Evolutionary conservation across 108 stramenopile genomes (phyloP).

Genomic region (Cyclostephanos invisitatus): DNA sequence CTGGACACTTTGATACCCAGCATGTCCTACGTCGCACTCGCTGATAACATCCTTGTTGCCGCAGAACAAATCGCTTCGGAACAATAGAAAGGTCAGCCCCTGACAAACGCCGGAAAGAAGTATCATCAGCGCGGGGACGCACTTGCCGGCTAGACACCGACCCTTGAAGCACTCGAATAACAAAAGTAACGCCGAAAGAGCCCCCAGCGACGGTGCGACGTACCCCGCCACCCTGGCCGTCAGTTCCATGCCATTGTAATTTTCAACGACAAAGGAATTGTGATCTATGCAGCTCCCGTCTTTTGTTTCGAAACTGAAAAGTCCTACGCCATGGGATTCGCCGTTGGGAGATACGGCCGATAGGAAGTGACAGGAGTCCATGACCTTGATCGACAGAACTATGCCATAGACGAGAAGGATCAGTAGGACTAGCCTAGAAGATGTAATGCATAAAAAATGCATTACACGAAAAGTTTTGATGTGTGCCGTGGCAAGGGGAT

Average conservation of each 20-base stretch:
- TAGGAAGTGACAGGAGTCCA: conserved; percentile 2
- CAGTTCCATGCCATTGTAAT: conserved; percentile 51
- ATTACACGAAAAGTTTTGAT: neutral
- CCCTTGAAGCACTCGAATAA: conserved; percentile 33
- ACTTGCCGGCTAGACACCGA: conserved; percentile 36
- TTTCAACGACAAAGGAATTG: conserved; percentile 27
- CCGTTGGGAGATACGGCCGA: neutral
- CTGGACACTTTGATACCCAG: conserved; percentile 39
- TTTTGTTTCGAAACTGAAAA: conserved; percentile 31
- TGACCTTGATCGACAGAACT: neutral
- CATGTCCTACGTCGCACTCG: conserved; percentile 26
- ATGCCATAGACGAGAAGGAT: neutral
- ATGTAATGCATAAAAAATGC: neutral
- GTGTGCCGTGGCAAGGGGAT: too few relatives aligned
- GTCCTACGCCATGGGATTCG: conserved; percentile 21
- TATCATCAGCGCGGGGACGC: conserved; percentile 22
- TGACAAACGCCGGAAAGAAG: conserved; percentile 17
- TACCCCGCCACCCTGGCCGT: conserved; percentile 37
- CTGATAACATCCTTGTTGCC: conserved; percentile 27
- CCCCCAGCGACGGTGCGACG: conserved; percentile 23
- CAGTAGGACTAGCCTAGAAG: conserved; percentile 1
- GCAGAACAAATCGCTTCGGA: conserved; percentile 37
- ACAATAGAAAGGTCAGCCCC: conserved; percentile 43
- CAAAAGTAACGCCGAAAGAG: conserved; percentile 10
- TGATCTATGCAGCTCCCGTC: conserved; percentile 25